Evolutionary conservation across 2,329 filamentous ascomycete species (phyloP).

Genomic region (Macrophomina pseudophaseolina): DNA sequence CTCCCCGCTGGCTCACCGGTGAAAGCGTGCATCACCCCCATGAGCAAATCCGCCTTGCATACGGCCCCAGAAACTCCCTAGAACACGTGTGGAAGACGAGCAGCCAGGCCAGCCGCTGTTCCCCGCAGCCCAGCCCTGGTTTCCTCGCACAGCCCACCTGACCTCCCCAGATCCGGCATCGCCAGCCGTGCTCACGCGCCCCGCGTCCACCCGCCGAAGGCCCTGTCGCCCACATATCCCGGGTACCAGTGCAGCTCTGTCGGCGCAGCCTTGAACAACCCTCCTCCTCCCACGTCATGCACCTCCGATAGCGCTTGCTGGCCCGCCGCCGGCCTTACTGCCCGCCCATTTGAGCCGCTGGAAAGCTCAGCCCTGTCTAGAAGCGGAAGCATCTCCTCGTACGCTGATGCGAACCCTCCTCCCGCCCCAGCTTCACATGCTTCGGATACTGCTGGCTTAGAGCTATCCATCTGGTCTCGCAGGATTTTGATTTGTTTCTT

Average conservation of each 20-base stretch:
- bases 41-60: background rate
- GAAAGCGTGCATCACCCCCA: conserved; percentile 5
- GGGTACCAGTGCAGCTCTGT: conserved; percentile 11
- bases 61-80: background rate
- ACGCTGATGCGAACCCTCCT: conserved; percentile 23
- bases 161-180: background rate
- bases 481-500: conserved; percentile 67
- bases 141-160: conserved; percentile 16
- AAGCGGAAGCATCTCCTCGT: conserved; percentile 33
- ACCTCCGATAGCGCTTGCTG: conserved; percentile 12
- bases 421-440: conserved; percentile 9
- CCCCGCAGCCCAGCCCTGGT: background rate
- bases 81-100: conserved; percentile 11
- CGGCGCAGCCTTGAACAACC: background rate
- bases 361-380: conserved; percentile 32
- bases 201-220: background rate
- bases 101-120: background rate
- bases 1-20: conserved; percentile 20
- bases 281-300: conserved; percentile 3
- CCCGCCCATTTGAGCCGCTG: conserved; percentile 28
- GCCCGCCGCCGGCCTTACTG: background rate
- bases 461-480: conserved; percentile 60
- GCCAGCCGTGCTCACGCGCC: background rate
- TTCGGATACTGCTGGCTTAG: conserved; percentile 18
- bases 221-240: background rate